Conservation (phyloP, 306 rosid species). For the Lathyrus aphaca region DNA sequence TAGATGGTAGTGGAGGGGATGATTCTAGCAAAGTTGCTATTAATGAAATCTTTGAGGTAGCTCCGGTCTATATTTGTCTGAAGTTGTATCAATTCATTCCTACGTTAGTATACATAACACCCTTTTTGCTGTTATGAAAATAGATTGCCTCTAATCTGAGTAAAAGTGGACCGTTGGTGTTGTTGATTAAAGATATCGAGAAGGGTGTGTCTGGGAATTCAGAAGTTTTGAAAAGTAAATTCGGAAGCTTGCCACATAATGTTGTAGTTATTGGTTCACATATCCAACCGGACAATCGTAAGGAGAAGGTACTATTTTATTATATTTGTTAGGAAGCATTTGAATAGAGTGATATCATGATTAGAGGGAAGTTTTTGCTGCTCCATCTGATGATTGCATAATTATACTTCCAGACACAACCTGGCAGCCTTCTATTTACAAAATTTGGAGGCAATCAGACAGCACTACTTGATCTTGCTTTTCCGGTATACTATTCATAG, state of each 20-base stretch:
- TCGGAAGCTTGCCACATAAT: slow-evolving; percentile 73
- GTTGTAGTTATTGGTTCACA: slow-evolving; percentile 90
- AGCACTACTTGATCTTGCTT: slow-evolving; percentile 94
- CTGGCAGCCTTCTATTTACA: slow-evolving; percentile 93
- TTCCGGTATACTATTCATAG: slow-evolving; percentile 67
- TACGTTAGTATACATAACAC: slow-evolving; percentile 35
- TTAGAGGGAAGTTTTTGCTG: slow-evolving; percentile 9
- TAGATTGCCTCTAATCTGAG: slow-evolving; percentile 75
- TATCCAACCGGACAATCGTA: slow-evolving; percentile 79
- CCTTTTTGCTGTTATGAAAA: slow-evolving; percentile 21
- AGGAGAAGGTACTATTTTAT: slow-evolving; percentile 75
- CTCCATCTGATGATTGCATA: slow-evolving; percentile 25
- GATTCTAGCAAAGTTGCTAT: slow-evolving; percentile 77
- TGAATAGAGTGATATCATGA: slow-evolving; percentile 11
- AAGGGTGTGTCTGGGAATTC: slow-evolving; percentile 75
- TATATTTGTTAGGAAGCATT: slow-evolving; percentile 31
- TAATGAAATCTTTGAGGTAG: slow-evolving; percentile 88
- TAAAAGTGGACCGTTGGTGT: slow-evolving; percentile 60
- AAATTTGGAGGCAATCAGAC: slow-evolving; percentile 93
- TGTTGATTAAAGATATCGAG: slow-evolving; percentile 92
- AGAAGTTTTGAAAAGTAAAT: slow-evolving; percentile 73
- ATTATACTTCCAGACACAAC: slow-evolving; percentile 67
- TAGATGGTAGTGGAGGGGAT: slow-evolving; percentile 78
- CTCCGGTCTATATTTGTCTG: slow-evolving; percentile 15
- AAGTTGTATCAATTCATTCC: slow-evolving; percentile 28